Percentiles rank a stretch among this genome's conserved stretches.
Evolutionary conservation across 2,329 filamentous ascomycete species (phyloP).

Genomic region (Balansia obtecta): DNA sequence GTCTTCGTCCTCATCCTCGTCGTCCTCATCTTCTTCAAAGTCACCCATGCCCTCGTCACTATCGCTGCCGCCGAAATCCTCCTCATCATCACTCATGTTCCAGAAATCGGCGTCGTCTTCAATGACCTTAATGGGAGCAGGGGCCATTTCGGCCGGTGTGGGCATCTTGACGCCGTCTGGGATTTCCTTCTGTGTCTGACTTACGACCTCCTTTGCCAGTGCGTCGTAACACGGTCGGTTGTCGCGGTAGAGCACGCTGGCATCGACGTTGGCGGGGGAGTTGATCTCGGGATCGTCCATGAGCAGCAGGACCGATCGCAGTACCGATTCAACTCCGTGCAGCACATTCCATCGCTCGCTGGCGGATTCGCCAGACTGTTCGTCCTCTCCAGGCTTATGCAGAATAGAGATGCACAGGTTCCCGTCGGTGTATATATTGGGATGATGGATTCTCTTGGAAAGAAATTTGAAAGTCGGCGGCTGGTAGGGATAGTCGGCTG

Average conservation of each 20-base stretch:
- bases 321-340: constrained; percentile 86
- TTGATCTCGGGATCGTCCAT: constrained; percentile 90
- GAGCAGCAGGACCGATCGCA: constrained; percentile 82
- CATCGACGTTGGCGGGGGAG: constrained; percentile 90
- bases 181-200: constrained; percentile 65
- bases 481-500: constrained; percentile 75
- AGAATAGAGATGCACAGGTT: constrained; percentile 94
- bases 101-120: constrained; percentile 74
- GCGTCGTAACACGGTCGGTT: constrained; percentile 56
- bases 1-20: constrained; percentile 13
- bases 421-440: constrained; percentile 87
- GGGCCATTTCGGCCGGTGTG: constrained; percentile 50
- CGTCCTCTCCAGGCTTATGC: constrained; percentile 81
- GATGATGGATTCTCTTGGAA: constrained; percentile 65
- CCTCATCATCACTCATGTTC: constrained; percentile 63
- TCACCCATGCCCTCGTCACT: constrained; percentile 51
- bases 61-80: constrained; percentile 68
- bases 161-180: constrained; percentile 75
- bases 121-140: constrained; percentile 44
- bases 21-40: constrained; percentile 44
- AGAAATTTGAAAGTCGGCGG: constrained; percentile 84
- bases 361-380: constrained; percentile 80
- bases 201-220: constrained; percentile 56
- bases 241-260: constrained; percentile 74
- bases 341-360: constrained; percentile 90